Evolutionary conservation across 1,139 yeast species (phyloP), one percentile per base, ranked within the genome.

Genomic region (Yamadazyma taylorii): DNA sequence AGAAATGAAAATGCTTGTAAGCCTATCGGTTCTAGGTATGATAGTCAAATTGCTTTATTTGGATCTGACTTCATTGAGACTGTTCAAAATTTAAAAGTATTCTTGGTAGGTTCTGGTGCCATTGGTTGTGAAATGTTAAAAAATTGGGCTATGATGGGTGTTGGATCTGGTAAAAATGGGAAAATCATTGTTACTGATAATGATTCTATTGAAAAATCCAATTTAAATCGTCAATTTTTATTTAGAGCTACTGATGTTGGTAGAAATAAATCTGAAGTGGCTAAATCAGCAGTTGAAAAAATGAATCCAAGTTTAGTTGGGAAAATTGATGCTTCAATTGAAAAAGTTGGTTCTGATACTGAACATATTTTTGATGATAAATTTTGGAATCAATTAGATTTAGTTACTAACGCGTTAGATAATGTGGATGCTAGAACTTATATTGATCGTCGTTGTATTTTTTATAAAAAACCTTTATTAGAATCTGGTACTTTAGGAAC

Each of bases 51-150:
- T 53, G 97, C 97, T 4, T 96, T 92, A 2, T 89, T 89, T 52
- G 99, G 99, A 46, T 61, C 75, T 40, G 78, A 78, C 30, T 88
- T 78, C 66, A 92, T 87, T 55, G 79, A 84, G 52, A 70, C 69
- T 35, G 65, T 92, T 43, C 78, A 87, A 32, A 87, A 90, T 60
- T 69, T 86, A 47, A 84, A 78, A 56, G 88, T 90, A 4, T 92
- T 92, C 61, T 71, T 92, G 48, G 98, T 92, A 30, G 99, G 99
- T 35, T 80, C 97, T 2, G 99, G 99, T 58, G 99, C 99, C 27
- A 92, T 92, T 71, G 99, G 99, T 33, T 92, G 99, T 68, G 99
- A 92, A 67, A 92, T 94, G 94, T 74, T 92, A 56, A 92, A 92
- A 66, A 90, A 89, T 58, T 92, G 97, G 97, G 97, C 98, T 7